Percentiles rank a stretch among this genome's conserved stretches.
Evolutionary conservation across 2,329 filamentous ascomycete genomes (phyloP).

Genomic region (Botryotinia calthae): DNA sequence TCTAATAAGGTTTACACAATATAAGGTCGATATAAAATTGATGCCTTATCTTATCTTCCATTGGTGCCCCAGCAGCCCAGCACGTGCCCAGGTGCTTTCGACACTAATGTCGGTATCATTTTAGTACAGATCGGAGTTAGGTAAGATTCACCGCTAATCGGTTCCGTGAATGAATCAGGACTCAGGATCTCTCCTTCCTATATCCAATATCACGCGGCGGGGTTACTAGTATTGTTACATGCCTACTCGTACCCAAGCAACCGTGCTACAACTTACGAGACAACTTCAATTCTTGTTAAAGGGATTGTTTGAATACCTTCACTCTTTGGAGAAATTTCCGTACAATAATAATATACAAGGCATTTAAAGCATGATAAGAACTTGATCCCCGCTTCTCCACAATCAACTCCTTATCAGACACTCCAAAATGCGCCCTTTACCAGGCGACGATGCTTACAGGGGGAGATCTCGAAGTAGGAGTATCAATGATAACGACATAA

Average conservation of each 20-base stretch:
- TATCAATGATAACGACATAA: constrained; percentile 41
- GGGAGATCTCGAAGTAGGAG: constrained; percentile 42
- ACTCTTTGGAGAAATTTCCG: neutral
- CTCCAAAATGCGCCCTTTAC: constrained; percentile 46
- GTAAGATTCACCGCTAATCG: constrained; percentile 10
- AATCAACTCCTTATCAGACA: neutral
- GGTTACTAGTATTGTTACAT: constrained; percentile 12
- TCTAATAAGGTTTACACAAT: neutral
- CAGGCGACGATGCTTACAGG: constrained; percentile 45
- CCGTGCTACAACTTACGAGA: neutral
- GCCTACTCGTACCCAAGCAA: neutral
- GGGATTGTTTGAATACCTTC: constrained; percentile 4
- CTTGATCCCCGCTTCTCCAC: neutral
- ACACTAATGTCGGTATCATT: neutral
- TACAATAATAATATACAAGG: neutral
- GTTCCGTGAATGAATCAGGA: constrained; percentile 4
- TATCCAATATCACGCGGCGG: constrained; percentile 16
- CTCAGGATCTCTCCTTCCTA: neutral
- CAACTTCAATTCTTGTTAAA: constrained; percentile 5
- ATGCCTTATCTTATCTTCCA: neutral
- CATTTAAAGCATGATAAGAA: constrained; percentile 27
- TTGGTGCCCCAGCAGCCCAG: neutral
- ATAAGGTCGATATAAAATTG: neutral
- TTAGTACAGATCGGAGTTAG: constrained; percentile 4
- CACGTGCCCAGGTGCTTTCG: neutral